Conservation (phyloP, 352 stramenopile species). For the Globisporangium takayamanum region DNA sequence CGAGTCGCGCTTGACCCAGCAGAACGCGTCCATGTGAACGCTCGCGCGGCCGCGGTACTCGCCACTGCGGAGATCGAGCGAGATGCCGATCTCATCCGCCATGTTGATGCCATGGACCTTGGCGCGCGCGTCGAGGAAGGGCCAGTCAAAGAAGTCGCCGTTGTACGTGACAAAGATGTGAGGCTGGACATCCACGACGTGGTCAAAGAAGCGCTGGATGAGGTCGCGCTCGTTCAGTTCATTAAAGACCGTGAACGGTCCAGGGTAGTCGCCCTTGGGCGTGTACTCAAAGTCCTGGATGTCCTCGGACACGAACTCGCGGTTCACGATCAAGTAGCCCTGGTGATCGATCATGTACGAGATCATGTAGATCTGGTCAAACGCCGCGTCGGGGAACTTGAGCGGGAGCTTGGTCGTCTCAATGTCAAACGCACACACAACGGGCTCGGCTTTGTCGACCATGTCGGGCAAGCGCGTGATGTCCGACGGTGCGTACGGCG, state of each 20-base stretch:
- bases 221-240: conserved; percentile 82
- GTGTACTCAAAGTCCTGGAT: conserved; percentile 99
- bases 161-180: conserved; percentile 99
- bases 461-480: conserved; percentile 74
- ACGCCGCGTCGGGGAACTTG: conserved; percentile 97
- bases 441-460: conserved; percentile 89
- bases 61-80: conserved; percentile 57
- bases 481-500: conserved; percentile 45
- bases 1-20: conserved; percentile 99
- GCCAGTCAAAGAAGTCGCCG: conserved; percentile 99
- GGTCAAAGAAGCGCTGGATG: conserved; percentile 86
- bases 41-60: conserved; percentile 91
- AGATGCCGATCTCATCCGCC: conserved; percentile 80
- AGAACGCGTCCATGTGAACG: conserved; percentile 98
- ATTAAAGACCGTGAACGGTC: conserved; percentile 97
- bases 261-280: conserved; percentile 87
- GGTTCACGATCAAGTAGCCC: conserved; percentile 96
- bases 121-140: conserved; percentile 94
- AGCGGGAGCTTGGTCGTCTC: conserved; percentile 98
- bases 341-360: conserved; percentile 98
- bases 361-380: conserved; percentile 96
- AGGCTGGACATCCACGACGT: conserved; percentile 88
- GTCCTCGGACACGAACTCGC: conserved; percentile 96
- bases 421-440: conserved; percentile 99
- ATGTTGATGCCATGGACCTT: conserved; percentile 91